Conservation (phyloP, 2,329 filamentous ascomycete species). For the Aureobasidium zeae region DNA sequence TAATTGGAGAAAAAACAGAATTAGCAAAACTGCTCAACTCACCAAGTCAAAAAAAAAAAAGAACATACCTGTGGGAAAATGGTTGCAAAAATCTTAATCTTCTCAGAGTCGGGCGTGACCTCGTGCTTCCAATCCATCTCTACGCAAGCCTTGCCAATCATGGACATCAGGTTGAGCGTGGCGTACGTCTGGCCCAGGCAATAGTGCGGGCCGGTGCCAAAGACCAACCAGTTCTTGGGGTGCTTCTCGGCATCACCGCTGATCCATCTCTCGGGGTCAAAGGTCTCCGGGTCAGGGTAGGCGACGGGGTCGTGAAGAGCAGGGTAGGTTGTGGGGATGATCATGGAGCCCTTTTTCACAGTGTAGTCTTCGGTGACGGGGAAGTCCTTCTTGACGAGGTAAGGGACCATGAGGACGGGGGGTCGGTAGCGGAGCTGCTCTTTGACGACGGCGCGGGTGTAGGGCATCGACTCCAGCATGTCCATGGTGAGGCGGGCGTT, state of each 20-base stretch:
- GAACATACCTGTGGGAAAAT: conserved; percentile 92
- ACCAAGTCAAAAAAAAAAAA: too few species aligned
- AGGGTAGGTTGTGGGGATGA: conserved; percentile 84
- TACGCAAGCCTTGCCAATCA: conserved; percentile 75
- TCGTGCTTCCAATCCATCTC: conserved; percentile 72
- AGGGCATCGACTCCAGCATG: conserved; percentile 76
- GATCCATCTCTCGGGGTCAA: conserved; percentile 87
- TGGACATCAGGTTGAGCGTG: conserved; percentile 74
- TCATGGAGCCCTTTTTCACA: conserved; percentile 91
- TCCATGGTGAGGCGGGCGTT: conserved; percentile 67
- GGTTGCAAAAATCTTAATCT: conserved; percentile 96
- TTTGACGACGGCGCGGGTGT: conserved; percentile 84
- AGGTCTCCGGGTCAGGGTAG: conserved; percentile 80
- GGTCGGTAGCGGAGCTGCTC: conserved; percentile 90
- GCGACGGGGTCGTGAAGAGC: conserved; percentile 87
- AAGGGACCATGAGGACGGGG: conserved; percentile 94
- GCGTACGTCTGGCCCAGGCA: conserved; percentile 92
- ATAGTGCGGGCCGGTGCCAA: conserved; percentile 84
- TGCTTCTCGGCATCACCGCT: conserved; percentile 80
- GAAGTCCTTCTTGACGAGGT: conserved; percentile 89
- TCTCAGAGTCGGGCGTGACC: conserved; percentile 72
- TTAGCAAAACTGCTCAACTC: not conserved
- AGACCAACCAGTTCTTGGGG: conserved; percentile 94
- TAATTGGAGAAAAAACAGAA: not conserved
- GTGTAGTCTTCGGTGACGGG: conserved; percentile 81